These are phyloP conservation scores for Kingdonia uniflora DNA, from an alignment of 164 flowering plant species.

Conservation along the genomic window DNA sequence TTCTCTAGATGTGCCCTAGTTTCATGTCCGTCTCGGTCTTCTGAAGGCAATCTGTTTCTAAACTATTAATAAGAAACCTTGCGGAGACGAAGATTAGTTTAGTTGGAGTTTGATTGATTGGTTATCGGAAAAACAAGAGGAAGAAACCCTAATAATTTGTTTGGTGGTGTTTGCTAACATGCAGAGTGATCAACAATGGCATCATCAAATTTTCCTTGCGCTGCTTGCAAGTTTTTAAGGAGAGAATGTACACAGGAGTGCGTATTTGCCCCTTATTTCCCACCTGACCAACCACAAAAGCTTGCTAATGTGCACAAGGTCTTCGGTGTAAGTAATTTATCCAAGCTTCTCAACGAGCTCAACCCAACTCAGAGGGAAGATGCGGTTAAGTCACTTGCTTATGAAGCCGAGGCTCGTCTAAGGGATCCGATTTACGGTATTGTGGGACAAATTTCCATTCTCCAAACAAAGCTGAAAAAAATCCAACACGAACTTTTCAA, in stretches of 20 bases:
- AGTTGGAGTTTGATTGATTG: too few relatives aligned
- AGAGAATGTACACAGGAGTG: constrained; percentile 25
- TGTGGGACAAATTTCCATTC: constrained; percentile 18
- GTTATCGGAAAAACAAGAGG: too few relatives aligned
- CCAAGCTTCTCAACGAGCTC: constrained; percentile 19
- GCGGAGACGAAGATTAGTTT: too few relatives aligned
- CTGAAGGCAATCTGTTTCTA: too few relatives aligned
- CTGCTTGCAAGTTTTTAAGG: constrained; percentile 24
- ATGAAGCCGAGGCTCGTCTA: constrained; percentile 19
- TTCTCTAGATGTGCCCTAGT: too few relatives aligned
- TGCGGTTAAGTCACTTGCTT: constrained; percentile 20
- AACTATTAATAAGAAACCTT: too few relatives aligned
- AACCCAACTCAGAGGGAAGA: constrained; percentile 18
- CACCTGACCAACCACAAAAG: constrained; percentile 23
- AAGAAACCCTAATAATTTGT: too few relatives aligned
- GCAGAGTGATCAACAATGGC: constrained; percentile 6
- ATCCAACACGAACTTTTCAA: constrained; percentile 12
- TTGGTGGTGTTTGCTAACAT: too few relatives aligned
- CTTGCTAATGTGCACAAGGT: constrained; percentile 24
- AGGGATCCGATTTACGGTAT: constrained; percentile 25
- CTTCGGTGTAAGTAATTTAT: constrained; percentile 24
- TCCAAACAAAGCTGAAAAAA: constrained; percentile 10
- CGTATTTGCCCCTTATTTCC: constrained; percentile 23
- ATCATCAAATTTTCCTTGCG: constrained; percentile 24
- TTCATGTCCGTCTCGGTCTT: too few relatives aligned